phyloP scores from a whole-genome alignment of 441 rosid genomes.

The Biscutella auriculata region DNA sequence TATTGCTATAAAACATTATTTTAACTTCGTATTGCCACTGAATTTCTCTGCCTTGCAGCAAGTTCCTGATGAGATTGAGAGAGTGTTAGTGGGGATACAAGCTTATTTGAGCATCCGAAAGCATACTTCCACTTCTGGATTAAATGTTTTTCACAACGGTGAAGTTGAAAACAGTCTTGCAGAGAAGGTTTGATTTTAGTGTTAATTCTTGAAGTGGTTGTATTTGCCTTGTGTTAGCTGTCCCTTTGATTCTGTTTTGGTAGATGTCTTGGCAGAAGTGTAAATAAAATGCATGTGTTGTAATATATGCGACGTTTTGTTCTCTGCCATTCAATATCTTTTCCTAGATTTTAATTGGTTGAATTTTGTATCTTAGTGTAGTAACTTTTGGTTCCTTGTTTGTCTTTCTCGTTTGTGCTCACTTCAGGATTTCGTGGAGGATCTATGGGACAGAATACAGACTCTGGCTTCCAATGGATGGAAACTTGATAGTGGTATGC shows the following conservation, averaged over 20 bases:
- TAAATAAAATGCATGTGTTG: not conserved
- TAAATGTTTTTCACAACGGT: conserved; percentile 60
- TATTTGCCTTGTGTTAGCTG: not conserved
- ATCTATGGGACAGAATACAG: conserved; percentile 75
- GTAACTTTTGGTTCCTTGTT: conserved; percentile 2
- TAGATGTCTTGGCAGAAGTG: not conserved
- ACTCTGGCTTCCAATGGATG: conserved; percentile 68
- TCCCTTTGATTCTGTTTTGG: not conserved
- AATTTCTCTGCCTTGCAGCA: conserved; percentile 43
- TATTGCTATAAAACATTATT: not conserved
- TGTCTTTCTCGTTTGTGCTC: not conserved
- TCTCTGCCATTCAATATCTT: not conserved
- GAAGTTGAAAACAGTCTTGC: conserved; percentile 35
- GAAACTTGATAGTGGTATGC: conserved; percentile 87
- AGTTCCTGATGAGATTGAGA: conserved; percentile 94
- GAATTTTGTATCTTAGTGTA: not conserved
- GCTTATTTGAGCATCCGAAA: conserved; percentile 92
- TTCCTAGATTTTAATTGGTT: not conserved
- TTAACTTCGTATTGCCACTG: not conserved
- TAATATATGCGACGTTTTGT: not conserved
- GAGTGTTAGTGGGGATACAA: conserved; percentile 85
- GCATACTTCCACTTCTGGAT: conserved; percentile 55
- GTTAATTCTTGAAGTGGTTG: not conserved
- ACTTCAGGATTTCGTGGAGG: conserved; percentile 92
- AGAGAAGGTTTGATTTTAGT: conserved; percentile 45